Conservation (phyloP, 164 flowering plant species). For the Malania oleifera region DNA sequence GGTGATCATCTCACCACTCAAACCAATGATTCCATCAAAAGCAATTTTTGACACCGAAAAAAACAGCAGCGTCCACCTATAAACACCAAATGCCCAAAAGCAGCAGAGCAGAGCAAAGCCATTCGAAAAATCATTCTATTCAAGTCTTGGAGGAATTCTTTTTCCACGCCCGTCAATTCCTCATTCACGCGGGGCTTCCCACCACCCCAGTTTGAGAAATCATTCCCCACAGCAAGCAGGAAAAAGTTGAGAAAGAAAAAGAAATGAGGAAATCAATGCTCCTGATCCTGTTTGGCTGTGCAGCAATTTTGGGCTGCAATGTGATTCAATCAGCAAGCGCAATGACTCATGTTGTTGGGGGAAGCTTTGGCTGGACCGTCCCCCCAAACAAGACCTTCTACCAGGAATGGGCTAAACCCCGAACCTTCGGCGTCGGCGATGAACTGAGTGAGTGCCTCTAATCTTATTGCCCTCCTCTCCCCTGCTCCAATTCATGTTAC, state of each 20-base stretch:
- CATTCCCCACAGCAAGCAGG: too few species aligned
- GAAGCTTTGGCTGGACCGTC: conserved; percentile 29
- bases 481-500: not conserved
- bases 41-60: too few species aligned
- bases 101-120: too few species aligned
- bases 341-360: conserved; percentile 39
- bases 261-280: conserved; percentile 17
- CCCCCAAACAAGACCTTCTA: conserved; percentile 29
- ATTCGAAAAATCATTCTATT: too few species aligned
- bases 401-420: conserved; percentile 40
- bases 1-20: too few species aligned
- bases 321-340: conserved; percentile 17
- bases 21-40: too few species aligned
- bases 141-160: too few species aligned
- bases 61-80: too few species aligned
- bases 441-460: conserved; percentile 22
- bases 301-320: conserved; percentile 13
- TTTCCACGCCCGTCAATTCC: too few species aligned
- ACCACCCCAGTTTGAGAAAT: too few species aligned
- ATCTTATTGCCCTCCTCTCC: not conserved
- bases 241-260: not conserved
- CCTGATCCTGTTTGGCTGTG: conserved; percentile 9
- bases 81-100: too few species aligned
- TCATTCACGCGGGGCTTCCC: too few species aligned
- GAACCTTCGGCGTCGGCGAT: conserved; percentile 41